Conservation (phyloP, 192 early-diverging fungal species). For the Backusella macrospora region DNA sequence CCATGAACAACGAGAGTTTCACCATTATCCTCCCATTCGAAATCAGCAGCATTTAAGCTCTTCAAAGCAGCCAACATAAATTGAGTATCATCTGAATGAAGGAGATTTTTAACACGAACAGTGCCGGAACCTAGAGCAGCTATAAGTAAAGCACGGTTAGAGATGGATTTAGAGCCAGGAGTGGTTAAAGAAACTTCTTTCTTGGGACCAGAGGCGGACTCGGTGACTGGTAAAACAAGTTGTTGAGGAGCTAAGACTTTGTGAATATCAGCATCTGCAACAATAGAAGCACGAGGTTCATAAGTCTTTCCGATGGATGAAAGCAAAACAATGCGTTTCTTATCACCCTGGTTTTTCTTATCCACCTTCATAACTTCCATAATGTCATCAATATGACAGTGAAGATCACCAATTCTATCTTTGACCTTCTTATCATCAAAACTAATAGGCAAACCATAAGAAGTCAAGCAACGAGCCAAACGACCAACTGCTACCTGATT, state of each 20-base stretch:
- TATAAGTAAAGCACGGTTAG: constrained; percentile 92
- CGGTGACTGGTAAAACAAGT: constrained; percentile 63
- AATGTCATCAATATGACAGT: constrained; percentile 78
- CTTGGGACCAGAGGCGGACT: constrained; percentile 40
- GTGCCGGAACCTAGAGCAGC: constrained; percentile 85
- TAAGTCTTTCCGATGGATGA: constrained; percentile 81
- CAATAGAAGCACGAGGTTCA: constrained; percentile 80
- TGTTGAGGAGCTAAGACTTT: constrained; percentile 82
- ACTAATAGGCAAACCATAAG: constrained; percentile 87
- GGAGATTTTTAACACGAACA: constrained; percentile 80
- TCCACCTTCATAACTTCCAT: constrained; percentile 93
- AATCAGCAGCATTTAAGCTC: constrained; percentile 82
- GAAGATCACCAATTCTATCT: constrained; percentile 58
- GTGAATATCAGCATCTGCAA: constrained; percentile 83
- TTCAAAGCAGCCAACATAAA: constrained; percentile 93
- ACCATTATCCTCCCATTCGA: constrained; percentile 93
- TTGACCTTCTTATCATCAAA: constrained; percentile 81
- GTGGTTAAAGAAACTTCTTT: constrained; percentile 66
- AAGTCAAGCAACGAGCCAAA: constrained; percentile 77
- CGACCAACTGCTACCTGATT: constrained; percentile 87
- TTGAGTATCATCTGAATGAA: constrained; percentile 98
- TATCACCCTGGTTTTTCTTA: constrained; percentile 93
- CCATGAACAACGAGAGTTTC: constrained; percentile 85
- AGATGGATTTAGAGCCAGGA: constrained; percentile 97
- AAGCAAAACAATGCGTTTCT: constrained; percentile 91